Percentiles rank a stretch among this genome's conserved stretches.
Evolutionary conservation across 2,329 filamentous ascomycete genomes (phyloP).

Genomic region (Diplodia intermedia): DNA sequence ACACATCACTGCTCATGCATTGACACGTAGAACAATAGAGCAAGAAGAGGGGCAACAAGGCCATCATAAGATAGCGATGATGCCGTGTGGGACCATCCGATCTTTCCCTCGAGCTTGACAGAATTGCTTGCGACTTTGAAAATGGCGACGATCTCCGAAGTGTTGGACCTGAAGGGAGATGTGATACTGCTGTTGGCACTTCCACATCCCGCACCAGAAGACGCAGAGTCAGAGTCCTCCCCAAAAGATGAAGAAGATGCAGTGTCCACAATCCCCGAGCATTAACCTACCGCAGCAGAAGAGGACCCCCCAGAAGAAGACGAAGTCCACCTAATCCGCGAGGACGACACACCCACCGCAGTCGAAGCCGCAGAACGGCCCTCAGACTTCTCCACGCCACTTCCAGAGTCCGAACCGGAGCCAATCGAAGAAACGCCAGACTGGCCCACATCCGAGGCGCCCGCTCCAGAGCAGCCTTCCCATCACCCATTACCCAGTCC

Average conservation of each 20-base stretch:
- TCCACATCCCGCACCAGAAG: not conserved
- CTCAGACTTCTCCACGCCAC: not conserved
- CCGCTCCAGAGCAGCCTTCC: not conserved
- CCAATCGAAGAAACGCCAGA: not conserved
- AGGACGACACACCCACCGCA: not conserved
- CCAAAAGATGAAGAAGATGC: not conserved
- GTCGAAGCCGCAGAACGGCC: not conserved
- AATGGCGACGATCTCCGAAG: not conserved
- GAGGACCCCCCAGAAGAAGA: not conserved
- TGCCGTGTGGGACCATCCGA: not conserved
- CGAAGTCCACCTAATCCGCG: not conserved
- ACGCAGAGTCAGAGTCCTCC: not conserved
- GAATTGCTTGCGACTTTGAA: not conserved
- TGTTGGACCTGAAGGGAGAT: not conserved
- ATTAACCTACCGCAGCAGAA: not conserved
- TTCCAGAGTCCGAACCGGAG: not conserved
- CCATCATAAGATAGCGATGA: not conserved
- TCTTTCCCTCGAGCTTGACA: not conserved
- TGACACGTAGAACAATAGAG: conserved; percentile 1
- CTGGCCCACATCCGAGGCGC: not conserved
- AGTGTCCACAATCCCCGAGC: not conserved
- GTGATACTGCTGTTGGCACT: not conserved
- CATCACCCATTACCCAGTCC: too few relatives aligned
- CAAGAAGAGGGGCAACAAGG: not conserved
- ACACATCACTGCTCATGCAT: not conserved